Evolutionary conservation across 208 protist species (phyloP).

Genomic region (Trypanosoma theileri): DNA sequence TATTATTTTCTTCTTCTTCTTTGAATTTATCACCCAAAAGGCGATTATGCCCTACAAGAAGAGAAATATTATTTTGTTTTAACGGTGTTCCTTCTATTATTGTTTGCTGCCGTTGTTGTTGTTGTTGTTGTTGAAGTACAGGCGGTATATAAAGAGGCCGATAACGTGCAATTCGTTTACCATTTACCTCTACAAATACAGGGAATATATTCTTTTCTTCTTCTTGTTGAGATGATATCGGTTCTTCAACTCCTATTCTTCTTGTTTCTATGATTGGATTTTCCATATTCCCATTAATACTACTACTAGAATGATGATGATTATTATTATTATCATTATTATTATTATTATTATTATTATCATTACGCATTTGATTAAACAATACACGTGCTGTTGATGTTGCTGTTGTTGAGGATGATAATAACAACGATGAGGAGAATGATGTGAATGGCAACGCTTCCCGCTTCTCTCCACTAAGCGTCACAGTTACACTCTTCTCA

Average conservation of each 20-base stretch:
- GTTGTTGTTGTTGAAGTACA: neutral
- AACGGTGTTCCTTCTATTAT: neutral
- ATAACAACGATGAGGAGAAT: too few relatives aligned
- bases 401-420: neutral
- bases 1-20: neutral
- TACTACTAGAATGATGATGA: neutral
- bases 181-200: constrained; percentile 29
- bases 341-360: neutral
- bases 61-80: neutral
- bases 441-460: too few relatives aligned
- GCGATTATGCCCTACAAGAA: constrained; percentile 8
- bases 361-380: constrained; percentile 5
- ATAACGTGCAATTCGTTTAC: constrained; percentile 25
- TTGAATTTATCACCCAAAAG: neutral
- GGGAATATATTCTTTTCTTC: constrained; percentile 2
- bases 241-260: neutral
- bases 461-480: neutral
- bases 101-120: neutral
- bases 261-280: neutral
- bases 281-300: too few relatives aligned
- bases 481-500: neutral
- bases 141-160: neutral
- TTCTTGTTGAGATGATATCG: neutral
- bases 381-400: constrained; percentile 9
- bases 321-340: neutral